These are phyloP conservation scores for Claviceps digitariae DNA, from an alignment of 2,329 filamentous ascomycete species.

Conservation along the genomic window DNA sequence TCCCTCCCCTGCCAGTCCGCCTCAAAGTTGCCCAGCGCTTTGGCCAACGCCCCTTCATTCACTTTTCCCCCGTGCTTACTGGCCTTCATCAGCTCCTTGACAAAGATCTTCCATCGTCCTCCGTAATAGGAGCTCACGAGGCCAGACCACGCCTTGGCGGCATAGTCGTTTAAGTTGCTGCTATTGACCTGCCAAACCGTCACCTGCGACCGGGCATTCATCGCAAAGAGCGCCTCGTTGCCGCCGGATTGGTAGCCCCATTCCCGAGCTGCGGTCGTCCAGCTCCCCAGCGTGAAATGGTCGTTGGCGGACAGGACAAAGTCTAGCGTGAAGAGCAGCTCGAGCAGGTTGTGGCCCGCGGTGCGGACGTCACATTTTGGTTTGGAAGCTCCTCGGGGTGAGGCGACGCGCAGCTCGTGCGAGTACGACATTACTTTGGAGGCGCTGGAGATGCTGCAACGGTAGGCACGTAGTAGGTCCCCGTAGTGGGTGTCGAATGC, in stretches of 20 bases:
- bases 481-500: constrained; percentile 27
- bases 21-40: constrained; percentile 2
- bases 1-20: constrained; percentile 2
- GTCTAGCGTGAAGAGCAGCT: constrained; percentile 25
- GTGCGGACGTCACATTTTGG: background rate
- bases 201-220: constrained; percentile 35
- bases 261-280: constrained; percentile 24
- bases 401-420: constrained; percentile 10
- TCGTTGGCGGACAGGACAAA: constrained; percentile 25
- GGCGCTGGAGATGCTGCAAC: constrained; percentile 7
- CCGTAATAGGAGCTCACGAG: constrained; percentile 32
- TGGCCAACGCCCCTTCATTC: constrained; percentile 1
- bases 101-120: constrained; percentile 31
- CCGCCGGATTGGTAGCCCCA: constrained; percentile 11
- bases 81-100: constrained; percentile 21
- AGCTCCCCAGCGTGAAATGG: constrained; percentile 27
- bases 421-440: constrained; percentile 1
- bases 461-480: constrained; percentile 20
- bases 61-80: background rate
- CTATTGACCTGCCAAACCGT: constrained; percentile 30
- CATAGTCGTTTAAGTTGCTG: constrained; percentile 31
- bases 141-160: constrained; percentile 33
- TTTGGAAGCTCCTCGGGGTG: background rate
- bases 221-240: constrained; percentile 23
- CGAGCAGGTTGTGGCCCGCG: constrained; percentile 17